A percentile compares a stretch with the other conserved stretches of the same genome.
phyloP scores from a whole-genome alignment of 495 filamentous ascomycete species.

The Pyrenula massariospora region DNA sequence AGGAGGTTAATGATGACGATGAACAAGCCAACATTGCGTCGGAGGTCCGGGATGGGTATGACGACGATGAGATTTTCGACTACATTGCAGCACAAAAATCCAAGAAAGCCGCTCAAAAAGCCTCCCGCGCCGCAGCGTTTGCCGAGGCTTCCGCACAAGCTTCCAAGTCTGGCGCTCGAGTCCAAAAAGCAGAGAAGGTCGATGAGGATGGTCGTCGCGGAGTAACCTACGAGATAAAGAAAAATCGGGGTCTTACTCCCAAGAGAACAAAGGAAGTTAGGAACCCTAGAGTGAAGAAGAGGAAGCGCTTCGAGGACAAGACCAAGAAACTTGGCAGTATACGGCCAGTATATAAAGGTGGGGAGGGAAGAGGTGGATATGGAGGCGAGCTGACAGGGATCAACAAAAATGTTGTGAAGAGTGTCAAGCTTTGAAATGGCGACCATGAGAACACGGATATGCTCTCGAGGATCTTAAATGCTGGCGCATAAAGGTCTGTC shows the following conservation, averaged over 20 bases:
- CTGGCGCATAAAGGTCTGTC: too few relatives aligned
- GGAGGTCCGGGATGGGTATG: constrained; percentile 26
- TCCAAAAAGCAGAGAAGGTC: constrained; percentile 44
- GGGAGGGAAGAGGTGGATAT: constrained; percentile 79
- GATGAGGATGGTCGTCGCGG: constrained; percentile 72
- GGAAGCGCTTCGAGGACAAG: constrained; percentile 83
- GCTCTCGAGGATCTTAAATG: too few relatives aligned
- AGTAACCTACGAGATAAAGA: constrained; percentile 84
- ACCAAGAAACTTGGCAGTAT: constrained; percentile 86
- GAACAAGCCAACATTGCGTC: constrained; percentile 29
- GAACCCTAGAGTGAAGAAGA: constrained; percentile 97
- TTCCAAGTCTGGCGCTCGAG: constrained; percentile 41
- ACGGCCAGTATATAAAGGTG: constrained; percentile 76
- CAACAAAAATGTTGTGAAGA: constrained; percentile 85
- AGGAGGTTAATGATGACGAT: constrained; percentile 47
- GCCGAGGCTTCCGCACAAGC: constrained; percentile 40
- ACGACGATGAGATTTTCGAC: constrained; percentile 68
- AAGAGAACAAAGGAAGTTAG: constrained; percentile 82
- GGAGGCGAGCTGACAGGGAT: constrained; percentile 90
- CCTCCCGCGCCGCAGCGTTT: constrained; percentile 17
- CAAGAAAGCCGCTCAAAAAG: constrained; percentile 66
- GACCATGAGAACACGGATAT: too few relatives aligned
- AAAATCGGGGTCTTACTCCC: constrained; percentile 91
- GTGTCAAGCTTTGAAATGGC: constrained; percentile 65
- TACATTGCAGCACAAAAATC: constrained; percentile 59